Evolutionary conservation across 1,284 basidiomycete species (phyloP).

Genomic region (Peniophora sp.): DNA sequence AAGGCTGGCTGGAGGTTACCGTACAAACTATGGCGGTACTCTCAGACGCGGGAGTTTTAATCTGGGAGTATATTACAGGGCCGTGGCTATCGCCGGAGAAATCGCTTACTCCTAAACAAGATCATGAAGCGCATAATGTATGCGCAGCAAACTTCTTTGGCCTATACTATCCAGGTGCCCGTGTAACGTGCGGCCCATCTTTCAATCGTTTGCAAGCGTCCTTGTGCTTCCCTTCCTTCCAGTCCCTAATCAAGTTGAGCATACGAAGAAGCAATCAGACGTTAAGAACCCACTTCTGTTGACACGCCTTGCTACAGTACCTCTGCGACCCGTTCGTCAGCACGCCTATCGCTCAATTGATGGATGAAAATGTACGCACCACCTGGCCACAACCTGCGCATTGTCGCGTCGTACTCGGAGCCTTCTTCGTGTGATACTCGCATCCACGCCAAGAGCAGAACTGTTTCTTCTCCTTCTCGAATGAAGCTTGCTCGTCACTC

Average conservation of each 20-base stretch:
- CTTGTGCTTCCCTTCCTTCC: not conserved
- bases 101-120: too few relatives aligned
- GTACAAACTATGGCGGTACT: too few relatives aligned
- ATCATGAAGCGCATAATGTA: too few relatives aligned
- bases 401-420: not conserved
- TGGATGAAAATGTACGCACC: too few relatives aligned
- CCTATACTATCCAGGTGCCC: too few relatives aligned
- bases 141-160: too few relatives aligned
- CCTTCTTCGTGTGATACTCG: not conserved
- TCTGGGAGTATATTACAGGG: too few relatives aligned
- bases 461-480: not conserved
- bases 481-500: too few relatives aligned
- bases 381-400: not conserved
- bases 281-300: not conserved
- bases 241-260: not conserved
- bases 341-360: too few relatives aligned
- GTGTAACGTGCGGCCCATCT: not conserved
- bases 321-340: not conserved
- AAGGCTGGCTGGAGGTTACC: too few relatives aligned
- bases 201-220: not conserved
- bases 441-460: not conserved
- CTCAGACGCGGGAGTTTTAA: too few relatives aligned
- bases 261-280: not conserved
- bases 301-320: not conserved
- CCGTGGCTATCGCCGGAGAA: too few relatives aligned